Percentiles rank a stretch among this genome's conserved stretches.
Evolutionary conservation across 331 rosid species (phyloP).

Genomic region (Quercus phellos): DNA sequence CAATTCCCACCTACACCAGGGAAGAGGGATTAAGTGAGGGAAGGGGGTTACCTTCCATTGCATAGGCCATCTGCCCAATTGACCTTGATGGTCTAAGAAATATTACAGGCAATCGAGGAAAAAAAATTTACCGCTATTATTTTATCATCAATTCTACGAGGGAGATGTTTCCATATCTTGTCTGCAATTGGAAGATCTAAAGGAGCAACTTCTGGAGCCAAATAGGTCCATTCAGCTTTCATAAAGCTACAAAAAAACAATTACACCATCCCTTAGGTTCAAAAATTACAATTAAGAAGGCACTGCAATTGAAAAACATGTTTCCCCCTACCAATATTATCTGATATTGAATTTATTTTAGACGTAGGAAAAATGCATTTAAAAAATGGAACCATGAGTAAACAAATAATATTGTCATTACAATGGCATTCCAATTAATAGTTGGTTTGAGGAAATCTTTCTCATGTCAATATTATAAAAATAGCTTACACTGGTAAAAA

Average conservation of each 20-base stretch:
- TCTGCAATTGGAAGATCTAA: constrained; percentile 64
- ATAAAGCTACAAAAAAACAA: constrained; percentile 53
- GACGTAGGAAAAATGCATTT: background rate
- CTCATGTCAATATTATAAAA: background rate
- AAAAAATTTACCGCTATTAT: constrained; percentile 40
- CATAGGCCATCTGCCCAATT: background rate
- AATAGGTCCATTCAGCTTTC: constrained; percentile 67
- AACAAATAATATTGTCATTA: background rate
- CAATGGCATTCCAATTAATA: background rate
- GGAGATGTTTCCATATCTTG: constrained; percentile 62
- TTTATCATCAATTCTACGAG: constrained; percentile 60
- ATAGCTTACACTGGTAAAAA: background rate
- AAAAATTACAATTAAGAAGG: background rate
- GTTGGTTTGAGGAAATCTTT: background rate
- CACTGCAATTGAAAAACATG: background rate
- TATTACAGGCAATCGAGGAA: constrained; percentile 8
- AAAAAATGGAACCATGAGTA: background rate
- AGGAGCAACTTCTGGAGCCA: constrained; percentile 33
- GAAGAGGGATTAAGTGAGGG: background rate
- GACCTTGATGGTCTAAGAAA: background rate
- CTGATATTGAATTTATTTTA: background rate
- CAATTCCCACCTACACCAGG: background rate
- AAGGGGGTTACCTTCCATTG: background rate
- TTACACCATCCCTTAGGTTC: constrained; percentile 8
- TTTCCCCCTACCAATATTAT: background rate